phyloP scores from a whole-genome alignment of 371 early-diverging fungal species.

The Choanephora cucurbitarum region DNA sequence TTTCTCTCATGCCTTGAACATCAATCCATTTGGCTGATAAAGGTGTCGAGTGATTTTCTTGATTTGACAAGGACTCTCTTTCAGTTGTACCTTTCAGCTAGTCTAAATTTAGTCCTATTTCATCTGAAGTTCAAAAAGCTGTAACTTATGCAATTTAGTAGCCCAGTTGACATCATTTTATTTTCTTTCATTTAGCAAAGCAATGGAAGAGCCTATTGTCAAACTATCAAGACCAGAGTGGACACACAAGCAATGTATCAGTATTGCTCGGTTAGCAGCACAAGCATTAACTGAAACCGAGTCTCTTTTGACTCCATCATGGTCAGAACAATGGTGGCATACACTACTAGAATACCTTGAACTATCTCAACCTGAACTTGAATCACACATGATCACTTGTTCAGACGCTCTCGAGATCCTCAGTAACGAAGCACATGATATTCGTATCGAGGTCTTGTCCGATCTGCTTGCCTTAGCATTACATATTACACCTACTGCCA shows the following conservation, averaged over 20 bases:
- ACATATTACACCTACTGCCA: slow-evolving; percentile 1
- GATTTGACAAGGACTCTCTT: too few species aligned
- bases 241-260: slow-evolving; percentile 25
- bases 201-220: slow-evolving; percentile 18
- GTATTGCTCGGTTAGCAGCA: slow-evolving; percentile 30
- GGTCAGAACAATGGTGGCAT: slow-evolving; percentile 33
- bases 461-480: slow-evolving; percentile 35
- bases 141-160: too few species aligned
- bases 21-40: too few species aligned
- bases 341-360: slow-evolving; percentile 27
- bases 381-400: slow-evolving; percentile 2
- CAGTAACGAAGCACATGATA: slow-evolving; percentile 24
- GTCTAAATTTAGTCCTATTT: too few species aligned
- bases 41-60: too few species aligned
- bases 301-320: slow-evolving; percentile 18
- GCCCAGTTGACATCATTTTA: too few species aligned
- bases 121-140: too few species aligned
- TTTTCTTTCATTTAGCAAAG: not conserved
- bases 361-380: slow-evolving; percentile 26
- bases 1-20: too few species aligned
- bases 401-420: slow-evolving; percentile 21
- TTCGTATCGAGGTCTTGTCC: slow-evolving; percentile 39
- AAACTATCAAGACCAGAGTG: slow-evolving; percentile 29
- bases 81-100: too few species aligned
- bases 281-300: slow-evolving; percentile 25